Percentiles rank a stretch among this genome's conserved stretches.
Evolutionary conservation across 1,284 basidiomycete species (phyloP).

Genomic region (Psilocybe mexicana): DNA sequence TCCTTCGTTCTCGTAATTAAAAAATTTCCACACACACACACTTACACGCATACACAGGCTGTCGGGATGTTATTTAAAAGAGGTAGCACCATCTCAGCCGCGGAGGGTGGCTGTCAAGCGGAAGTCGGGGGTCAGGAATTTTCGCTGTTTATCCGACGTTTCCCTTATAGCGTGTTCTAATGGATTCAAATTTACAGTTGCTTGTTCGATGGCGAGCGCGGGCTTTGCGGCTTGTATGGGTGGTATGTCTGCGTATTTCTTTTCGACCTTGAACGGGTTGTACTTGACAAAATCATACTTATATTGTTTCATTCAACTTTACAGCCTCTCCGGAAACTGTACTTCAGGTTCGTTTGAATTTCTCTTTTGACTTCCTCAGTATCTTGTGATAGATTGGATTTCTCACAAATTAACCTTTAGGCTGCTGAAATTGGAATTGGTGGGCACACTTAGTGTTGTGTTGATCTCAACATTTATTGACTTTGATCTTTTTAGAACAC

Average conservation of each 20-base stretch:
- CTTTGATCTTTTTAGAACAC: conserved; percentile 54
- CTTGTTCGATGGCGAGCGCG: conserved; percentile 90
- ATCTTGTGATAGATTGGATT: not conserved
- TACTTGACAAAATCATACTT: not conserved
- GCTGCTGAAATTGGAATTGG: conserved; percentile 96
- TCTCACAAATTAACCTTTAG: conserved; percentile 33
- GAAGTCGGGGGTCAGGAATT: conserved; percentile 73
- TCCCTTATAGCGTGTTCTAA: not conserved
- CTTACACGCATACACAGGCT: conserved; percentile 46
- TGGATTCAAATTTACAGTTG: conserved; percentile 50
- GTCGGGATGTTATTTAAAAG: conserved; percentile 97
- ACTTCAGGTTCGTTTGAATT: conserved; percentile 50
- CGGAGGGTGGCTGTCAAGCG: conserved; percentile 89
- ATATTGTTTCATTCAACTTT: not conserved
- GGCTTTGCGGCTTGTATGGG: conserved; percentile 95
- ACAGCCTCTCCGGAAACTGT: conserved; percentile 79
- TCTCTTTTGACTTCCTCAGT: conserved; percentile 6
- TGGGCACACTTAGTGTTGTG: conserved; percentile 26
- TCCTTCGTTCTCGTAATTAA: too few relatives aligned
- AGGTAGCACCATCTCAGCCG: conserved; percentile 94
- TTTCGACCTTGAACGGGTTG: too few relatives aligned
- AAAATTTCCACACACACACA: not conserved
- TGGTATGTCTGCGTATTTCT: conserved; percentile 42
- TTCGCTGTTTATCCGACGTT: conserved; percentile 3
- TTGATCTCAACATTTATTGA: conserved; percentile 14